Evolutionary conservation across 1,139 yeast species (phyloP), one percentile per base, ranked within the genome.

Genomic region (Eremothecium cymbalariae): DNA sequence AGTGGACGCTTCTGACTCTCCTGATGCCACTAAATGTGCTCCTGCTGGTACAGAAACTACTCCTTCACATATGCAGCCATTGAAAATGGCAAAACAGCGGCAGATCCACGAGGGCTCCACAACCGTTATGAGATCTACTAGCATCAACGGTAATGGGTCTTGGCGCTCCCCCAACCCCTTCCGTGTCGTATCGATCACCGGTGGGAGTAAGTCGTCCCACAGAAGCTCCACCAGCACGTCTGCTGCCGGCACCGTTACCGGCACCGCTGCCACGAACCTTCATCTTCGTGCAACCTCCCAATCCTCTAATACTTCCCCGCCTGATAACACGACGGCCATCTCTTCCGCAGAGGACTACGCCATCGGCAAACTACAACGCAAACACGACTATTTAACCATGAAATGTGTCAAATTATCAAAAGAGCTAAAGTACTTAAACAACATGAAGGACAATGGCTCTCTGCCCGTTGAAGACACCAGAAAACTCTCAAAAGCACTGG

Each of bases 391-490:
- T 22, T 40, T 55, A 18, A 40, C 51, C 4, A 38, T 38, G 27
- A 63, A 60, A 41, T 60, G 60, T 34, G 40, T 38, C 21, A 63
- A 60, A 40, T 40, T 60, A 18, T 51, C 57, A 16, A 59, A 51
- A 32, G 68, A 63, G 39, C 62, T 63, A 18, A 49, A 47, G 15
- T 63, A 63, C 41, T 42, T 63, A 25, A 45, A 46, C 18, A 50
- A 50, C 14, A 44, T 63, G 42, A 53, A 57, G 14, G 53, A 52
- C n/a, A 53, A 57, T 28, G 60, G 62, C 3, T 50, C 59, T 6
- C 46, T 63, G 14, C 47, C 60, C 2, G 52, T 62, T n/a, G 63
- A 60, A 1, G 68, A 63, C 38, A 38, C 54, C 13, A 51, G 59
- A 30, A 62, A 61, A 37, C 39, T 63, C 28, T 44, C 50, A 28